These are phyloP conservation scores for Mallotus repandus DNA, from an alignment of 441 rosid genomes.

Conservation along the genomic window DNA sequence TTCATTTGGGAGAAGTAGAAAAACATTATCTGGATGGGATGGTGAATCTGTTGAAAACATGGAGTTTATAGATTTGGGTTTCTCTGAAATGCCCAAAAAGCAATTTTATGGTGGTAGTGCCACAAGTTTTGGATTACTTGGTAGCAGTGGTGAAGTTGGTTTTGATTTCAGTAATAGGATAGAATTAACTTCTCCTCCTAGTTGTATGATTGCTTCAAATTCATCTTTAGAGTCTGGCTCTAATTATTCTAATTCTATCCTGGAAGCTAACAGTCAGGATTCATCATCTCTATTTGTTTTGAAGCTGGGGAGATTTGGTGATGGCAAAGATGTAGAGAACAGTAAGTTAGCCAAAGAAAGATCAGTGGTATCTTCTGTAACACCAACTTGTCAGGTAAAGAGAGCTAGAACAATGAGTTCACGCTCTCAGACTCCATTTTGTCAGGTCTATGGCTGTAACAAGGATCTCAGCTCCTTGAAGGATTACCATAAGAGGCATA, in stretches of 20 bases:
- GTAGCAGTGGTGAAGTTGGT: constrained; percentile 23
- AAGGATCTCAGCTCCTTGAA: constrained; percentile 71
- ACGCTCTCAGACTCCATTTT: constrained; percentile 45
- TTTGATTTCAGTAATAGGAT: constrained; percentile 28
- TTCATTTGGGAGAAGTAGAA: constrained; percentile 41
- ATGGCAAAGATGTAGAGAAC: constrained; percentile 32
- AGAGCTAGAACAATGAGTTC: constrained; percentile 41
- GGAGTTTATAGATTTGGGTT: constrained; percentile 36
- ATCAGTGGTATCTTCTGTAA: constrained; percentile 29
- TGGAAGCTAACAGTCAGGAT: constrained; percentile 44
- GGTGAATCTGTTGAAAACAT: constrained; percentile 33
- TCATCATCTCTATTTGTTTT: constrained; percentile 55
- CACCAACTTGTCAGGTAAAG: constrained; percentile 37
- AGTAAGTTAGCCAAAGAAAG: constrained; percentile 31
- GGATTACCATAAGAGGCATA: constrained; percentile 87
- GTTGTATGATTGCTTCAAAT: constrained; percentile 38
- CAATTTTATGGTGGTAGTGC: constrained; percentile 27
- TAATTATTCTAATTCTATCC: constrained; percentile 36
- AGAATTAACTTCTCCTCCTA: constrained; percentile 26
- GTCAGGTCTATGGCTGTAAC: constrained; percentile 80
- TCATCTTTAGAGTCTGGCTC: constrained; percentile 40
- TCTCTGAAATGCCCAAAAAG: constrained; percentile 35
- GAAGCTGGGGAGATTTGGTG: constrained; percentile 59
- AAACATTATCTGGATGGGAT: constrained; percentile 44
- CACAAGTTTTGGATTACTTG: constrained; percentile 20